Percentiles rank a stretch among this genome's conserved stretches.
phyloP scores from a whole-genome alignment of 1,284 basidiomycete genomes.

The Trichosporon faecale region DNA sequence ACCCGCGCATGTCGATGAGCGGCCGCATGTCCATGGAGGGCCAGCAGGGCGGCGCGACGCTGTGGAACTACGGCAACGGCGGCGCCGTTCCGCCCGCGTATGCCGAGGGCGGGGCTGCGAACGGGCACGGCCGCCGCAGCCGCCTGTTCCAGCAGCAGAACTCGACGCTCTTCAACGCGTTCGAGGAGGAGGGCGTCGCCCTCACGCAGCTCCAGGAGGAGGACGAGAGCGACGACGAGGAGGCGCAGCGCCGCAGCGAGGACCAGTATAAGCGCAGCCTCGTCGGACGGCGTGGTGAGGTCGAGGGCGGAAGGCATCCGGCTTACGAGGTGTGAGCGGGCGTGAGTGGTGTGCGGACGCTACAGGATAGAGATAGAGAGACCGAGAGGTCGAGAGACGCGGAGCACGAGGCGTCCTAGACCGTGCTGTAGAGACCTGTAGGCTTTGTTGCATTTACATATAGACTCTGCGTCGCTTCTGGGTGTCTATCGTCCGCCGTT shows the following conservation, averaged over 20 bases:
- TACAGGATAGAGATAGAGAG: conserved; percentile 7
- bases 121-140: conserved; percentile 54
- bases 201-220: conserved; percentile 50
- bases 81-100: conserved; percentile 38
- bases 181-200: conserved; percentile 49
- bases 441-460: conserved; percentile 8
- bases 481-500: too few relatives aligned
- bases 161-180: conserved; percentile 49
- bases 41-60: conserved; percentile 33
- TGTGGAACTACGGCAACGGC: conserved; percentile 43
- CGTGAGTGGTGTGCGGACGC: background rate
- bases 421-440: background rate
- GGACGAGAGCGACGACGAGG: conserved; percentile 45
- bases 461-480: background rate
- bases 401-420: background rate
- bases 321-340: conserved; percentile 30
- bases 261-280: conserved; percentile 13
- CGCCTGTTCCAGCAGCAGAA: conserved; percentile 63
- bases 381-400: background rate
- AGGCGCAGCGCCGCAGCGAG: conserved; percentile 15
- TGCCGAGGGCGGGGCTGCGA: conserved; percentile 48
- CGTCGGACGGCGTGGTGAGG: conserved; percentile 25
- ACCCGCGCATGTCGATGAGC: conserved; percentile 53
- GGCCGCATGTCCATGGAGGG: conserved; percentile 49
- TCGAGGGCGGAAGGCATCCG: conserved; percentile 38